phyloP scores from a whole-genome alignment of 768 basidiomycete species.

The Omphalotus guepiniiformis region DNA sequence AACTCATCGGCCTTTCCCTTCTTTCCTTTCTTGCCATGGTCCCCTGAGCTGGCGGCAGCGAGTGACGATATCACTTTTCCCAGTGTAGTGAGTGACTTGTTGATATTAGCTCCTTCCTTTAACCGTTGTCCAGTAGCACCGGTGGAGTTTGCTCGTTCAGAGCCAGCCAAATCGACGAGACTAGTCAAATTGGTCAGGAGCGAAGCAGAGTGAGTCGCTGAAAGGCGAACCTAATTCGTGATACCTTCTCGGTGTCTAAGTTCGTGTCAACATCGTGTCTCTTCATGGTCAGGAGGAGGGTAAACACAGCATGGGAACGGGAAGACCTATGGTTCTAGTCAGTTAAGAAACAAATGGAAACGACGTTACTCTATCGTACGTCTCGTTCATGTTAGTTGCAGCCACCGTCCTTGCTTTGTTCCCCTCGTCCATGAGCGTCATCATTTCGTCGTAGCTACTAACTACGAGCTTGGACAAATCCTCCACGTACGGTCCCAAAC shows the following conservation, averaged over 20 bases:
- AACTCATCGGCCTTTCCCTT: conserved; percentile 90
- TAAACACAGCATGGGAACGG: conserved; percentile 97
- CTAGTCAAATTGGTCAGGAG: conserved; percentile 31
- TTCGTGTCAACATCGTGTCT: conserved; percentile 79
- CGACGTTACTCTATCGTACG: conserved; percentile 44
- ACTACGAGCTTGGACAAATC: conserved; percentile 93
- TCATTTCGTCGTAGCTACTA: conserved; percentile 91
- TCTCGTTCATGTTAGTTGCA: conserved; percentile 99
- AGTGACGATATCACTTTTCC: conserved; percentile 96
- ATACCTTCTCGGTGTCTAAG: conserved; percentile 97
- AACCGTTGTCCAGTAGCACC: conserved; percentile 94
- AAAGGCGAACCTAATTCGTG: conserved; percentile 75
- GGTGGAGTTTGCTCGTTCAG: conserved; percentile 95
- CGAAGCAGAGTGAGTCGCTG: background rate
- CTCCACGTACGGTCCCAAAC: conserved; percentile 96
- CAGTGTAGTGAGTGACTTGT: conserved; percentile 95
- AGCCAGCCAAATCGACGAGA: conserved; percentile 94
- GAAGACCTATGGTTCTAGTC: conserved; percentile 59
- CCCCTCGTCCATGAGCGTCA: conserved; percentile 99
- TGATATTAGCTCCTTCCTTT: conserved; percentile 98
- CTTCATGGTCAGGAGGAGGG: conserved; percentile 91
- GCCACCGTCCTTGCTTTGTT: conserved; percentile 99
- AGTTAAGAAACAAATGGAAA: conserved; percentile 7
- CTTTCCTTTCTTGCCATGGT: conserved; percentile 76
- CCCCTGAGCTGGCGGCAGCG: conserved; percentile 58